Percentiles rank a stretch among this genome's conserved stretches.
Conservation (phyloP, 768 basidiomycete species). For the Macrolepiota fuliginosa region DNA sequence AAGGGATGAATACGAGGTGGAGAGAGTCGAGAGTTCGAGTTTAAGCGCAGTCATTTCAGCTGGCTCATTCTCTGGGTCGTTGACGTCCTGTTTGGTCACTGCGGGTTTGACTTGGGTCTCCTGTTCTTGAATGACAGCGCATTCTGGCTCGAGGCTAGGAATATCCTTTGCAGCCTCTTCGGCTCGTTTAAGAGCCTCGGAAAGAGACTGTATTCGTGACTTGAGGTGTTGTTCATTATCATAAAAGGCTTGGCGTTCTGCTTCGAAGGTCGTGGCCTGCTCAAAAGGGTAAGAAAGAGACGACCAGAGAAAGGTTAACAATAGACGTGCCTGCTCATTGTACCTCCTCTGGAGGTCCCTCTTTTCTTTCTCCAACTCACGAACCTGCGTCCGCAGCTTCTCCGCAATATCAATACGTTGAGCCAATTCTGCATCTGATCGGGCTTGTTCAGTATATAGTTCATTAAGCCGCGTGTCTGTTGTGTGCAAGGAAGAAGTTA, state of each 20-base stretch:
- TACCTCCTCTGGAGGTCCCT: slow-evolving; percentile 79
- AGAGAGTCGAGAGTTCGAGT: slow-evolving; percentile 83
- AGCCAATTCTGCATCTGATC: slow-evolving; percentile 79
- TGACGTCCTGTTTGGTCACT: slow-evolving; percentile 35
- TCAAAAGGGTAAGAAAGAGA: slow-evolving; percentile 10
- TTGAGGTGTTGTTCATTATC: slow-evolving; percentile 94
- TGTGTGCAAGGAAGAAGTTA: slow-evolving; percentile 61
- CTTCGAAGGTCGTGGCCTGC: slow-evolving; percentile 85
- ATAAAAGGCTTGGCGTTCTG: slow-evolving; percentile 88
- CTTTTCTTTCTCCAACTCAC: slow-evolving; percentile 88
- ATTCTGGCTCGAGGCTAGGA: slow-evolving; percentile 24
- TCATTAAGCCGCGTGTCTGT: slow-evolving; percentile 77
- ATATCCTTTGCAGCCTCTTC: slow-evolving; percentile 43
- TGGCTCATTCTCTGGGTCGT: slow-evolving; percentile 73
- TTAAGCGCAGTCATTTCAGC: slow-evolving; percentile 83
- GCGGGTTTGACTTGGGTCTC: slow-evolving; percentile 12
- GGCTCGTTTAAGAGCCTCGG: slow-evolving; percentile 59
- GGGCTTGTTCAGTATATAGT: slow-evolving; percentile 76
- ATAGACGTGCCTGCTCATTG: slow-evolving; percentile 72
- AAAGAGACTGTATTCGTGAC: slow-evolving; percentile 81
- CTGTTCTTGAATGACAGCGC: slow-evolving; percentile 22
- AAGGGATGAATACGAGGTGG: slow-evolving; percentile 80
- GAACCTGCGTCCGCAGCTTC: slow-evolving; percentile 76
- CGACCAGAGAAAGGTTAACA: neutral
- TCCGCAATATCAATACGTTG: slow-evolving; percentile 81